A percentile compares a stretch with the other conserved stretches of the same genome.
These are phyloP conservation scores for Aspergillus sclerotiicarbonarius DNA, from an alignment of 495 filamentous ascomycete species.

Conservation along the genomic window DNA sequence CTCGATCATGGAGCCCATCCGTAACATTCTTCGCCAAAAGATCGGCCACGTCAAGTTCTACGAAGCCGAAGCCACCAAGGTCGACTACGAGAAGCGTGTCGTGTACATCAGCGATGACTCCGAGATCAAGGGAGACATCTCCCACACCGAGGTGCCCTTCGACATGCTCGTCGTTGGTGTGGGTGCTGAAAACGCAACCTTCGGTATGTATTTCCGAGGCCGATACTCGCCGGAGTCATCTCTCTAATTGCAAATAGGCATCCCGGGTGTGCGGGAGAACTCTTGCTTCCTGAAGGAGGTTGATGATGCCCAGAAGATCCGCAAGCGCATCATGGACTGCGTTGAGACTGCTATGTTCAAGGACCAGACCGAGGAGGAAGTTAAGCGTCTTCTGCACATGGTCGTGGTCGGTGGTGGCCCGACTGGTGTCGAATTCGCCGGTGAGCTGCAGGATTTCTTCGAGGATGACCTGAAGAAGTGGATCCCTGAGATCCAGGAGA, in stretches of 20 bases:
- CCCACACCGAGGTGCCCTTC: constrained; percentile 86
- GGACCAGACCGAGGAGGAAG: constrained; percentile 85
- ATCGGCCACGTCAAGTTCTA: constrained; percentile 89
- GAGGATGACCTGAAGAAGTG: constrained; percentile 96
- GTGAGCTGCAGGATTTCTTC: constrained; percentile 98
- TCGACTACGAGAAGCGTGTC: constrained; percentile 88
- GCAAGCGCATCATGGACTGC: constrained; percentile 99
- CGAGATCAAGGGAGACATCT: constrained; percentile 81
- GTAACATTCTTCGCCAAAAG: constrained; percentile 92
- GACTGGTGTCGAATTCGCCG: constrained; percentile 97
- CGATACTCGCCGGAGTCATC: background rate
- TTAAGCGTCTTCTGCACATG: constrained; percentile 96
- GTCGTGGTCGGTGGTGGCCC: constrained; percentile 98
- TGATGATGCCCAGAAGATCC: constrained; percentile 88
- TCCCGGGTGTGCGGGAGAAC: constrained; percentile 90
- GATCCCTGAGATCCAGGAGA: constrained; percentile 89
- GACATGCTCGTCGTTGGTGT: constrained; percentile 98
- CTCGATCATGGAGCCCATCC: constrained; percentile 98
- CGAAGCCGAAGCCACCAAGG: constrained; percentile 96
- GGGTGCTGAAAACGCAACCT: constrained; percentile 97
- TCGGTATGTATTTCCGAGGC: constrained; percentile 55
- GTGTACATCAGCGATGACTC: constrained; percentile 88
- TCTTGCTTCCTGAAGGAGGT: constrained; percentile 99
- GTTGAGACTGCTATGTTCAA: constrained; percentile 98
- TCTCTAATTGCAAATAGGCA: constrained; percentile 48